Conservation (phyloP, 495 filamentous ascomycete genomes). For the Hyaloscypha bicolor region DNA sequence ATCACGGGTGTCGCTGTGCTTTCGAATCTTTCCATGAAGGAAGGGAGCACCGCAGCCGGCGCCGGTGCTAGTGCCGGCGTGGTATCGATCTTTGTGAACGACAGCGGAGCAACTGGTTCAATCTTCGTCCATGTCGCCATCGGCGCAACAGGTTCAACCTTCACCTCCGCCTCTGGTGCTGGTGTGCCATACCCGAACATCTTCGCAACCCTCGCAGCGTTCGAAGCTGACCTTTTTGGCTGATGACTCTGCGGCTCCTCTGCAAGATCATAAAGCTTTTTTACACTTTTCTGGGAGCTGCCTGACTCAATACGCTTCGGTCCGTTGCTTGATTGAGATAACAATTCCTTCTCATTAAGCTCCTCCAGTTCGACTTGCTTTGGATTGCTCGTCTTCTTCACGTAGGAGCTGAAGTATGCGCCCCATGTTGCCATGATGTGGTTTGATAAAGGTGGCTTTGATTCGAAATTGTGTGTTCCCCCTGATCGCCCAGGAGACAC, state of each 20-base stretch:
- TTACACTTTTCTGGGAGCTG: neutral
- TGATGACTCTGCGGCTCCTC: neutral
- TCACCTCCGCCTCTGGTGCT: conserved; percentile 1
- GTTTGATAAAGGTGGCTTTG: neutral
- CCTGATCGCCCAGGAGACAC: neutral
- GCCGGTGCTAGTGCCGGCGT: too few relatives aligned
- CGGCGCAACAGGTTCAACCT: neutral
- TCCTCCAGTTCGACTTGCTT: neutral
- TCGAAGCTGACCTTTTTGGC: conserved; percentile 4
- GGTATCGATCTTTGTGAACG: neutral
- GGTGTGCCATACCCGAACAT: conserved; percentile 13
- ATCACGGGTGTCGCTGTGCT: neutral
- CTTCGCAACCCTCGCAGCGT: conserved; percentile 14
- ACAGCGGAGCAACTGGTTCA: neutral
- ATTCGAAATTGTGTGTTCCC: neutral
- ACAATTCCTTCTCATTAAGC: conserved; percentile 1
- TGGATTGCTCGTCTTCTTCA: conserved; percentile 10
- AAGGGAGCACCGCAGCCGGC: neutral
- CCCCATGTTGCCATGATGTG: conserved; percentile 18
- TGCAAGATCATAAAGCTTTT: conserved; percentile 4
- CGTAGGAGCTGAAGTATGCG: conserved; percentile 17
- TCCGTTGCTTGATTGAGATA: neutral
- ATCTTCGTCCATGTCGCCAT: neutral
- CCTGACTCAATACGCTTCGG: neutral
- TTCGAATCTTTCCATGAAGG: neutral